Conservation (phyloP, 2,329 filamentous ascomycete genomes). For the Erysiphe pulchra region DNA sequence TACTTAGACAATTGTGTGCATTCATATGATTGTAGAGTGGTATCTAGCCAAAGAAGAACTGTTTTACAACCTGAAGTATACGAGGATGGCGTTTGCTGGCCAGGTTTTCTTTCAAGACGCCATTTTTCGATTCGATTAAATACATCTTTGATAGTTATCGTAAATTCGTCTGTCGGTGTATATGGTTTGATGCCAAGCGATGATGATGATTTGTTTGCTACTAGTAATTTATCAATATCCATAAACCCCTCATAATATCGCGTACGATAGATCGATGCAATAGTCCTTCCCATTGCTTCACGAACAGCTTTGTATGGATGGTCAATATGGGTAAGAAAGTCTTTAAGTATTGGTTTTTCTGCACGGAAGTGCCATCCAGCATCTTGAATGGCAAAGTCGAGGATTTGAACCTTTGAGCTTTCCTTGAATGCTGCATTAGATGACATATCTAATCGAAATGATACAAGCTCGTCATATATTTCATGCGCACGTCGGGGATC, state of each 20-base stretch:
- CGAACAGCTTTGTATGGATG: slow-evolving; percentile 96
- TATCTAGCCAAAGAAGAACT: slow-evolving; percentile 82
- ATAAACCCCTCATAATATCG: slow-evolving; percentile 85
- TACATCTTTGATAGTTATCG: slow-evolving; percentile 42
- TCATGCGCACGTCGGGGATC: slow-evolving; percentile 76
- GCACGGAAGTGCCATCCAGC: slow-evolving; percentile 90
- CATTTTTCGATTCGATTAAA: slow-evolving; percentile 65
- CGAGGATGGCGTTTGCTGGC: slow-evolving; percentile 75
- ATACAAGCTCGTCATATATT: slow-evolving; percentile 55
- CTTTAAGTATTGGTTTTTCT: slow-evolving; percentile 62
- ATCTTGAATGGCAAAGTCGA: slow-evolving; percentile 71
- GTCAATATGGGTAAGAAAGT: slow-evolving; percentile 78
- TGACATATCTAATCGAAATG: slow-evolving; percentile 75
- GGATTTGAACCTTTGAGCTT: slow-evolving; percentile 76
- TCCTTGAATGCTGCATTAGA: slow-evolving; percentile 98
- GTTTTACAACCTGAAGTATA: slow-evolving; percentile 96
- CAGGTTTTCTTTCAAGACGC: slow-evolving; percentile 60
- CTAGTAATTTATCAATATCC: slow-evolving; percentile 48
- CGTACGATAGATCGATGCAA: slow-evolving; percentile 72
- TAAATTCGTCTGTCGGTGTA: slow-evolving; percentile 48
- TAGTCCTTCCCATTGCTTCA: slow-evolving; percentile 74
- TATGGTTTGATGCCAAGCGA: slow-evolving; percentile 73
- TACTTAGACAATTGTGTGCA: slow-evolving; percentile 77
- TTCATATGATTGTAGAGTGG: slow-evolving; percentile 70
- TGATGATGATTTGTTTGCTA: slow-evolving; percentile 53